phyloP scores from a whole-genome alignment of 768 basidiomycete genomes.

The Lactarius sp. region DNA sequence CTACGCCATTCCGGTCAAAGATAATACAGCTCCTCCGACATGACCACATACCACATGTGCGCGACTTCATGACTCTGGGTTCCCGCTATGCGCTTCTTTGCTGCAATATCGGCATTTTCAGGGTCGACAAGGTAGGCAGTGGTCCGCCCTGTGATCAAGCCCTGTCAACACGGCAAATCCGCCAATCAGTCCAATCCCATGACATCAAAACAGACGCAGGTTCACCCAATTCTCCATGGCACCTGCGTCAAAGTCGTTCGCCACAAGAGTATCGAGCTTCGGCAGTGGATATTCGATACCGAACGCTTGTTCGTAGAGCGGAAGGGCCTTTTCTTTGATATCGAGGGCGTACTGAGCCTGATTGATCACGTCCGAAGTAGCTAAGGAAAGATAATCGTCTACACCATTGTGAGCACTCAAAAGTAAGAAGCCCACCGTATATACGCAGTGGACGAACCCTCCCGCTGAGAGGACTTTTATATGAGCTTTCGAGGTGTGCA shows the following conservation, averaged over 20 bases:
- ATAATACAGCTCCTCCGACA: neutral
- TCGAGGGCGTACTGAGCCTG: conserved; percentile 87
- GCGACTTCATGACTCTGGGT: conserved; percentile 85
- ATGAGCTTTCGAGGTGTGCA: conserved; percentile 64
- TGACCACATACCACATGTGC: conserved; percentile 60
- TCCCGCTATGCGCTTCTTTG: conserved; percentile 70
- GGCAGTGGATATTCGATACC: conserved; percentile 90
- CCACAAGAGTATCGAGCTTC: conserved; percentile 91
- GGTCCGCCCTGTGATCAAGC: conserved; percentile 88
- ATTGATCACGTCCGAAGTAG: conserved; percentile 75
- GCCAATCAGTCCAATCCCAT: neutral
- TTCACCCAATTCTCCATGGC: conserved; percentile 87
- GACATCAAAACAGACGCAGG: neutral
- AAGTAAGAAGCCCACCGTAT: conserved; percentile 47
- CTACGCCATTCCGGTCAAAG: conserved; percentile 31
- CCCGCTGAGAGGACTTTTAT: conserved; percentile 73
- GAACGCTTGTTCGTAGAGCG: conserved; percentile 90
- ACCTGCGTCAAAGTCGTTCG: conserved; percentile 87
- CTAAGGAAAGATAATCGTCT: conserved; percentile 34
- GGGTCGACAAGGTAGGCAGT: conserved; percentile 75
- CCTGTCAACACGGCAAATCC: conserved; percentile 34
- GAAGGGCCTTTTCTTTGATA: conserved; percentile 74
- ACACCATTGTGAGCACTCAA: conserved; percentile 2
- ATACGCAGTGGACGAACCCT: conserved; percentile 78
- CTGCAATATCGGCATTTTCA: conserved; percentile 62